Base-by-base conservation (phyloP, 176 grass and related monocot genomes). In the Echinochloa phyllopogon region DNA sequence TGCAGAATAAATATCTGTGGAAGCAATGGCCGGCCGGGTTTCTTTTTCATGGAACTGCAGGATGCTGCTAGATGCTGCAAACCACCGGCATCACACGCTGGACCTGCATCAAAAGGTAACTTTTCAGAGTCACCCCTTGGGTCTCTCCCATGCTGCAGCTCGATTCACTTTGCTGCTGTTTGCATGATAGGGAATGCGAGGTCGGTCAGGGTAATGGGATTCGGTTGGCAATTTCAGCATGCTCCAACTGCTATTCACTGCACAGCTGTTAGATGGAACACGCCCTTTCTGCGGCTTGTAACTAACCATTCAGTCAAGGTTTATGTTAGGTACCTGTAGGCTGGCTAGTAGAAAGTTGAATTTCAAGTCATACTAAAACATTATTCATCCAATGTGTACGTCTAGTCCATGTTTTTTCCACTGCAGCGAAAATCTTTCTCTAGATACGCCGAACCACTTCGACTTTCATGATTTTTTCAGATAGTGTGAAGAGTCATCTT, bases 1-100 rank as follows among this genome's bases (percentile, higher is more conserved):
- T 0, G 60, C 29, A 58, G 51, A 41, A 70, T 76, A 80, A 80
- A 65, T 53, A 61, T 82, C 72, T 72, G 12, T 17, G 64, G 63
- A 86, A 82, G 83, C 78, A 53, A 55, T 45, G 55, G 55, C 20
- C 16, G 20, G 53, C 6, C n/a, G 38, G 29, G 2, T 44, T 20
- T 55, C 27, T 38, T 52, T 52, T 74, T 29, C 76, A 27, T 64
- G 53, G 52, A 3, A 37, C 64, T 21, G 43, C 63, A 52, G 20
- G 18, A 84, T 48, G 38, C 77, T 47, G 72, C 33, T 66, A 24
- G 56, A 53, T 66, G 82, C 21, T 55, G 59, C 58, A 71, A 72
- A 73, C 77, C 88, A 82, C 74, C 78, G 38, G 38, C 57, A 73
- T 73, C 84, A 10, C 84, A 73, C 40, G 65, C 74, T 72, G 66